Conservation (phyloP, 768 basidiomycete species). For the Cubamyces lactineus region DNA sequence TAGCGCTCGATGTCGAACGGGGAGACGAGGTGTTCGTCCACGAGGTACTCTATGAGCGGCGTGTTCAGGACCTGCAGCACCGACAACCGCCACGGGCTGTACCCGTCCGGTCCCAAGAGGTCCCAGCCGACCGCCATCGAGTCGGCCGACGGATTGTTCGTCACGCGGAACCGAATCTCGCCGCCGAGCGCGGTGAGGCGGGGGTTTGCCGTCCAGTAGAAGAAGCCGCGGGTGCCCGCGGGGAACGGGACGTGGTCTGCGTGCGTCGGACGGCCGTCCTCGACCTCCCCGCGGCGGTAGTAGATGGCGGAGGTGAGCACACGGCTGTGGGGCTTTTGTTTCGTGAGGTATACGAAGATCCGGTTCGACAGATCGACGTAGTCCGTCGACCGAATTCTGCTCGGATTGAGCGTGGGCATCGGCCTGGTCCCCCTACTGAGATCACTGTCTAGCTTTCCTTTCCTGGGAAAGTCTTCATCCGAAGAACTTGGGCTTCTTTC, state of each 20-base stretch:
- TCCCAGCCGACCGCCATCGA: slow-evolving; percentile 1
- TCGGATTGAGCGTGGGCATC: background rate
- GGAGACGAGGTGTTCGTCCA: background rate
- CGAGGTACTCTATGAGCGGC: background rate
- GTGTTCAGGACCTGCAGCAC: background rate
- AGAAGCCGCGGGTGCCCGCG: slow-evolving; percentile 8
- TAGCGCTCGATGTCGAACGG: background rate
- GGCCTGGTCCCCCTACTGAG: background rate
- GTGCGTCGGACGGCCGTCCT: background rate
- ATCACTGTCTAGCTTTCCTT: background rate
- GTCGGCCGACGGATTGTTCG: background rate
- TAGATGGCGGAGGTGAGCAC: background rate
- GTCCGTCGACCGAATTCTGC: background rate
- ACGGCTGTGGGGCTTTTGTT: too few species aligned
- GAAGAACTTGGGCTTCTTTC: too few species aligned
- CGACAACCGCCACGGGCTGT: slow-evolving; percentile 2
- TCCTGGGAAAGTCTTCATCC: too few species aligned
- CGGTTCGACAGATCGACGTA: slow-evolving; percentile 4
- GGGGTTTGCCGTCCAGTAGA: background rate
- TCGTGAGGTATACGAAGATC: too few species aligned
- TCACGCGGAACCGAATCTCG: slow-evolving; percentile 10
- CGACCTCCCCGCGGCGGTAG: background rate
- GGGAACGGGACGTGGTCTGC: background rate
- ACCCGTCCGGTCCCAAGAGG: background rate
- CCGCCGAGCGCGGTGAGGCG: background rate